Conservation (phyloP, 1,284 basidiomycete genomes). For the Ceratobasidium sp. region DNA sequence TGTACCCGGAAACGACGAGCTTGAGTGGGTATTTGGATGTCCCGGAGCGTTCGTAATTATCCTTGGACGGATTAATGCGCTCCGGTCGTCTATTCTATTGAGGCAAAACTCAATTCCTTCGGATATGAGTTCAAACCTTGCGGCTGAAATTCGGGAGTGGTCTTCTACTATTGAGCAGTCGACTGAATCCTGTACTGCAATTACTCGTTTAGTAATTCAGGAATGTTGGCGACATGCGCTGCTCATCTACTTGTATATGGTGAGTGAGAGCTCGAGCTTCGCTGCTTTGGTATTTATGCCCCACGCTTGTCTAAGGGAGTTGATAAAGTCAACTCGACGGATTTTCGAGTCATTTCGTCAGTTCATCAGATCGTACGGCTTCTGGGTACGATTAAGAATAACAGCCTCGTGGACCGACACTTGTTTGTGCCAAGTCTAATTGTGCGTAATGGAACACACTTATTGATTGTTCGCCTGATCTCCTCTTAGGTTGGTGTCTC, state of each 20-base stretch:
- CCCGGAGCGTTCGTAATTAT: slow-evolving; percentile 22
- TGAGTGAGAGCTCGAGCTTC: background rate
- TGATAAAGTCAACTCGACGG: slow-evolving; percentile 20
- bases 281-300: background rate
- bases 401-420: slow-evolving; percentile 16
- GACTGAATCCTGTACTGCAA: background rate
- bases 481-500: slow-evolving; percentile 8
- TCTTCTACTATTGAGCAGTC: background rate
- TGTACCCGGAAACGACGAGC: too few relatives aligned
- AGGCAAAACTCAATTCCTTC: background rate
- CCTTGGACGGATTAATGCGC: slow-evolving; percentile 8
- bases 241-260: slow-evolving; percentile 36
- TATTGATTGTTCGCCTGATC: background rate
- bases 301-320: slow-evolving; percentile 1
- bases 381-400: background rate
- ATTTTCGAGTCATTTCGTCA: slow-evolving; percentile 21
- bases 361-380: slow-evolving; percentile 36
- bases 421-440: slow-evolving; percentile 32
- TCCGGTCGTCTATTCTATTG: background rate
- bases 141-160: background rate
- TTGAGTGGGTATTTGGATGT: slow-evolving; percentile 38
- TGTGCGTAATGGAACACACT: background rate
- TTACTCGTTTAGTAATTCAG: slow-evolving; percentile 28
- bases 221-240: slow-evolving; percentile 36
- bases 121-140: background rate